phyloP scores from a whole-genome alignment of 345 rosid genomes.

The Bruguiera gymnorhiza region DNA sequence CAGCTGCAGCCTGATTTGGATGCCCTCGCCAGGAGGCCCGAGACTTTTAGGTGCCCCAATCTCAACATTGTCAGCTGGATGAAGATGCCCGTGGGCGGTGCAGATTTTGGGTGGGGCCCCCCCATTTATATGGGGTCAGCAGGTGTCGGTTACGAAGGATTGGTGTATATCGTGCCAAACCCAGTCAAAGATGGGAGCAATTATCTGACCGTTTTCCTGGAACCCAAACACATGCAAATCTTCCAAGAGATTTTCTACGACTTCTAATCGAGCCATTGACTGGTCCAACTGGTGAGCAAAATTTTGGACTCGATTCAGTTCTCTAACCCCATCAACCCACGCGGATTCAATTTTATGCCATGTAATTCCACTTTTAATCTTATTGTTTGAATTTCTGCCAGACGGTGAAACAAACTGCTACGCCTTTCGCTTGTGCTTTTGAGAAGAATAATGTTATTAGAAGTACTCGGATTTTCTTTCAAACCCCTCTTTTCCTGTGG shows the following conservation, averaged over 20 bases:
- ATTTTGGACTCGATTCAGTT: no score
- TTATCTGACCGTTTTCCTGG: constrained; percentile 2
- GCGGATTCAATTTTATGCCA: no score
- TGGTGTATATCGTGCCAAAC: not conserved
- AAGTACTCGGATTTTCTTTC: no score
- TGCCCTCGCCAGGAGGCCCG: not conserved
- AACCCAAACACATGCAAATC: constrained; percentile 1
- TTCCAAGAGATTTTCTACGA: constrained; percentile 10
- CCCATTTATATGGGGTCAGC: not conserved
- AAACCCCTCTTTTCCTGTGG: no score
- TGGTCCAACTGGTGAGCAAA: no score
- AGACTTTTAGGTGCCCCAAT: constrained; percentile 8
- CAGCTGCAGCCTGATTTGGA: not conserved
- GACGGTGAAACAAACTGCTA: no score
- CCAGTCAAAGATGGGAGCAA: not conserved
- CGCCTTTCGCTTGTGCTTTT: no score
- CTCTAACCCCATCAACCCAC: no score
- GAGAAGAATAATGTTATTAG: no score
- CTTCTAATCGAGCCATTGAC: not conserved
- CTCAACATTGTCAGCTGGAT: constrained; percentile 21
- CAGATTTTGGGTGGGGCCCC: constrained; percentile 22
- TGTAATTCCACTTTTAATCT: no score
- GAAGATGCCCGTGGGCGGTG: constrained; percentile 14
- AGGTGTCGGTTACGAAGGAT: constrained; percentile 4
- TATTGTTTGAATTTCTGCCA: no score